Percentiles rank a stretch among this genome's conserved stretches.
Conservation (phyloP, 2,329 filamentous ascomycete species). For the Claviceps paspali region DNA sequence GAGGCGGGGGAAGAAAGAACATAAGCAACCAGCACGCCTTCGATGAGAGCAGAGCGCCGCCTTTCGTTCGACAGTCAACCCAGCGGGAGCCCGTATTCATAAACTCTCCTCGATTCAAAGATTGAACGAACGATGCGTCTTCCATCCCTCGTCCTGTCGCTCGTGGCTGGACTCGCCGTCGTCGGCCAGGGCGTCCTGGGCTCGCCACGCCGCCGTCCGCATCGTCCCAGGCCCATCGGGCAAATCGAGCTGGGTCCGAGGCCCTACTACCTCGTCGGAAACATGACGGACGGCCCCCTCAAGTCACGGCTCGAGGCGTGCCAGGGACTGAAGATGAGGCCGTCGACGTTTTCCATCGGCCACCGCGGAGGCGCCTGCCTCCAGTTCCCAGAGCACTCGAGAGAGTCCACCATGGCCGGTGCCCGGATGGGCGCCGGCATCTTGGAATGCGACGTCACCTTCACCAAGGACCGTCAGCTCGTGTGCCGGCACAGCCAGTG, state of each 20-base stretch:
- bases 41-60: too few relatives aligned
- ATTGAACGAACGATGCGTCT: too few relatives aligned
- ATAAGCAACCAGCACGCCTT: too few relatives aligned
- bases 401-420: slow-evolving; percentile 43
- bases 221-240: slow-evolving; percentile 19
- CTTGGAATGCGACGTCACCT: slow-evolving; percentile 52
- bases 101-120: too few relatives aligned
- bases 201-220: slow-evolving; percentile 12
- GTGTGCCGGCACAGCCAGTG: slow-evolving; percentile 55
- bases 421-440: slow-evolving; percentile 53
- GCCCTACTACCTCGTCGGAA: slow-evolving; percentile 47
- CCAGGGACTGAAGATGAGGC: slow-evolving; percentile 34
- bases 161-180: slow-evolving; percentile 17
- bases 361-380: slow-evolving; percentile 48
- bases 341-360: slow-evolving; percentile 41
- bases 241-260: slow-evolving; percentile 46
- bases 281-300: slow-evolving; percentile 44
- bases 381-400: slow-evolving; percentile 49
- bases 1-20: too few relatives aligned
- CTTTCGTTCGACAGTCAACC: too few relatives aligned
- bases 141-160: slow-evolving; percentile 7
- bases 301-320: slow-evolving; percentile 46
- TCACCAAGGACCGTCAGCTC: slow-evolving; percentile 49
- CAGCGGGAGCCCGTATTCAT: too few relatives aligned
- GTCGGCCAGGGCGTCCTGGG: slow-evolving; percentile 14